Evolutionary conservation across 148 eudicot species (phyloP).

Genomic region (Silene latifolia): DNA sequence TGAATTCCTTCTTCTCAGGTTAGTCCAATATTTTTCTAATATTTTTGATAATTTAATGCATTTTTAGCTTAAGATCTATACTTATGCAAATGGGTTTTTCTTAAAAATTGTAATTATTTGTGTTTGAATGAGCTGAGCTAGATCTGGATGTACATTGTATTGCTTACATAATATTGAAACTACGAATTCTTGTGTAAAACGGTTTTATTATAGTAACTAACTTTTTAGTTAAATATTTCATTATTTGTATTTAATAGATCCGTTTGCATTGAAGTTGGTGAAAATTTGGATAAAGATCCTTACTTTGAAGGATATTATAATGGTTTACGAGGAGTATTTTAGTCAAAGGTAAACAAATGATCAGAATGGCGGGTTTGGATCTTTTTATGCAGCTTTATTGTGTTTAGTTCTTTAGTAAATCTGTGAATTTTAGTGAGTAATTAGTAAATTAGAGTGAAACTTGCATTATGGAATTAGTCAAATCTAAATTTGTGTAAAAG

Average conservation of each 20-base stretch:
- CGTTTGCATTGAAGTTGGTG: no score
- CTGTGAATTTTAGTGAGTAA: not conserved
- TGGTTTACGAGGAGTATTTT: no score
- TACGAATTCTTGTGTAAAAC: not conserved
- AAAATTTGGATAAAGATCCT: not conserved
- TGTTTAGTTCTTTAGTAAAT: not conserved
- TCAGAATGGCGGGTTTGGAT: not conserved
- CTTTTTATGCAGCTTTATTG: conserved; percentile 10
- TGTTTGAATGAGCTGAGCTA: conserved; percentile 11
- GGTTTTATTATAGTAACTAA: not conserved
- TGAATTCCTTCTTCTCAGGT: conserved; percentile 24
- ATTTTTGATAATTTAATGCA: conserved; percentile 4
- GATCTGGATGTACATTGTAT: conserved; percentile 17
- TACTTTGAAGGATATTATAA: not conserved
- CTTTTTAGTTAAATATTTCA: no score
- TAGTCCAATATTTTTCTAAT: conserved; percentile 9
- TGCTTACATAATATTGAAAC: not conserved
- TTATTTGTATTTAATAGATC: no score
- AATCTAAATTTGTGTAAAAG: not conserved
- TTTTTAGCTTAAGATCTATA: conserved; percentile 18
- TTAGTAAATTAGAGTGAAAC: no score
- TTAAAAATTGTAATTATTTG: not conserved
- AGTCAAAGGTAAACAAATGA: no score
- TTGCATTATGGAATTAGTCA: not conserved
- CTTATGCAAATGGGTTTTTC: not conserved